Base-by-base conservation (phyloP, 2,329 filamentous ascomycete species). In the Shiraia sp. region DNA sequence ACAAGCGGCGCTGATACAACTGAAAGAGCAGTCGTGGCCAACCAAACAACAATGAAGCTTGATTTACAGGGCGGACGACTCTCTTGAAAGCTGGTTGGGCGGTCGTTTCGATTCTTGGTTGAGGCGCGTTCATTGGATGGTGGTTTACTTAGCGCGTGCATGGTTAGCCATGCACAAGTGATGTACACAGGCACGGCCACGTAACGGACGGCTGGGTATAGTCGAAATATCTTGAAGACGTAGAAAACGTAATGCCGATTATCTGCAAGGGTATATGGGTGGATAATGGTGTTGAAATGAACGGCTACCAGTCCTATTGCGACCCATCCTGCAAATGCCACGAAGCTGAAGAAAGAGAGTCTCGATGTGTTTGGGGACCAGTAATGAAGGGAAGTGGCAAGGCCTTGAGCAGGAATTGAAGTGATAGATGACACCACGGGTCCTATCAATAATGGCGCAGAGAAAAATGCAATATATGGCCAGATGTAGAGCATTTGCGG, bases 211-310 rank as follows among this genome's bases (percentile, higher is more conserved):
- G 75, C 70, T 1, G 76, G 74, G 29, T 88, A 80, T 5, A 78
- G 78, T 2, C 87, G 79, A 26, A 97, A 85, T 5, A 87, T 85
- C 1, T 90, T 85, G 75, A 99, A 99, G 46, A 95, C 76, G 72
- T 99, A 99, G 70, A 99, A 99, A 67, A 95, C 86, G 73, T 96
- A 99, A 68, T 99, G 93, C 2, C 93, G 79, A 69, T 99, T 99
- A 69, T 99, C 93, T 24, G 93, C 93, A 1, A 97, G 79, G 0
- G 91, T 96, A 66, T 97, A 99, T 0, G 93, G 92, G 63, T 99
- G 93, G 30, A 97, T 81, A 49, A 96, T 86, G 24, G 93, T 99
- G 76, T 96, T 97, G 77, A 81, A 86, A 49, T 82, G 80, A 16
- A 96, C 83, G 2, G 77, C 70, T 6, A 66, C 57, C 13, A 76